Conservation (phyloP, 2,329 filamentous ascomycete species). For the Fusarium heterosporum region DNA sequence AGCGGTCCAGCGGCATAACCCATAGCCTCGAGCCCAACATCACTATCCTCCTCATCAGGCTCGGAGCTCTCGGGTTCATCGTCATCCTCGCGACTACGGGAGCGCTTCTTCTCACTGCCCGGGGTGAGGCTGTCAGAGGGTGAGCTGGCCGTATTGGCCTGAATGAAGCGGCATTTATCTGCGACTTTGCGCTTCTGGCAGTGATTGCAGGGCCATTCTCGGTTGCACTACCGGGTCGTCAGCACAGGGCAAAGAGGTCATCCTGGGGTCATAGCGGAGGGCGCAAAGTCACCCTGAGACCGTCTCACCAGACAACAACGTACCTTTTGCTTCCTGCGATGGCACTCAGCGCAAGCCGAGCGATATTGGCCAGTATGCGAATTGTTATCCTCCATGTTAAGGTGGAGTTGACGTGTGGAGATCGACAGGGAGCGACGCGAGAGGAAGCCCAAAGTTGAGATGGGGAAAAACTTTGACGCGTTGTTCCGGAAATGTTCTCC, state of each 20-base stretch:
- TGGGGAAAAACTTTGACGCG: conserved; percentile 41
- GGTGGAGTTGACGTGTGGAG: conserved; percentile 44
- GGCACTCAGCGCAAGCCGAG: conserved; percentile 58
- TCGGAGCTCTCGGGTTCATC: conserved; percentile 35
- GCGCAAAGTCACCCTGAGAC: neutral
- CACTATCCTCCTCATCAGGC: conserved; percentile 43
- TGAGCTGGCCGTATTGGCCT: conserved; percentile 36
- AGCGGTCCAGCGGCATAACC: conserved; percentile 52
- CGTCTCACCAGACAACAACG: conserved; percentile 1
- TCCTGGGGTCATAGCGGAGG: neutral
- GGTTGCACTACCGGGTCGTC: conserved; percentile 51
- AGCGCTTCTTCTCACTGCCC: conserved; percentile 41
- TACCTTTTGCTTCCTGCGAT: conserved; percentile 56
- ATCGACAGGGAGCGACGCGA: conserved; percentile 38
- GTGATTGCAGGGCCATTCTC: conserved; percentile 55
- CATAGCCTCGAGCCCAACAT: conserved; percentile 49
- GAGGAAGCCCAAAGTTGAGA: conserved; percentile 19
- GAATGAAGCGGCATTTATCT: conserved; percentile 51
- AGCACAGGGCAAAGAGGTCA: conserved; percentile 43
- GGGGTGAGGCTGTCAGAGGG: conserved; percentile 33
- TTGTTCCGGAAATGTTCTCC: conserved; percentile 3
- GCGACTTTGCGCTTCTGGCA: conserved; percentile 55
- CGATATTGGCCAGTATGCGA: conserved; percentile 53
- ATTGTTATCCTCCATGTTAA: conserved; percentile 55
- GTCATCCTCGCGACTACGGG: conserved; percentile 37